These are phyloP conservation scores for Vanderwaltozyma polyspora DNA, from an alignment of 805 yeast genomes.

Conservation along the genomic window DNA sequence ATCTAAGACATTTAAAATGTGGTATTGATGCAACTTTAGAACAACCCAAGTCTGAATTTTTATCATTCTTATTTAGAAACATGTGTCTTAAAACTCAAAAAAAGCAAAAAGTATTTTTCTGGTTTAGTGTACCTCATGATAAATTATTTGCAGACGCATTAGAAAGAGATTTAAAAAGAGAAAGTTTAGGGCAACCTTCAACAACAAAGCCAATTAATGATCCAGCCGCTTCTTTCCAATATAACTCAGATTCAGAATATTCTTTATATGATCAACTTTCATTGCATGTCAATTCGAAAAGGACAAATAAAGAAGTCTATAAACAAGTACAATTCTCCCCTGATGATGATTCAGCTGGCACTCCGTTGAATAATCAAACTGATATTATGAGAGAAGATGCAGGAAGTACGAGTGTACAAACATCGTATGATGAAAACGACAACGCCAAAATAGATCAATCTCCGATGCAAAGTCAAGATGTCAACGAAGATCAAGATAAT, in stretches of 20 bases:
- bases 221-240: constrained; percentile 70
- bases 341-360: background rate
- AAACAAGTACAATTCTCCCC: background rate
- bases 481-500: background rate
- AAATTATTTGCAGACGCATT: constrained; percentile 84
- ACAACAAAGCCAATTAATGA: constrained; percentile 65
- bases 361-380: background rate
- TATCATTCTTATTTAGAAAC: constrained; percentile 74
- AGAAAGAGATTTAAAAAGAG: constrained; percentile 83
- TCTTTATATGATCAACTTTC: constrained; percentile 45
- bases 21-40: constrained; percentile 83
- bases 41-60: constrained; percentile 72
- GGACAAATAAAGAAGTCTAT: background rate
- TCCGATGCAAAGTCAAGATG: background rate
- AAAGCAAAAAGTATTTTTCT: constrained; percentile 91
- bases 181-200: constrained; percentile 44
- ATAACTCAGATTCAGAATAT: constrained; percentile 35
- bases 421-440: too few relatives aligned
- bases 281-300: constrained; percentile 1
- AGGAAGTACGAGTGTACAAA: too few relatives aligned
- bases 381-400: constrained; percentile 2
- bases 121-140: constrained; percentile 95
- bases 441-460: background rate
- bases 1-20: constrained; percentile 73
- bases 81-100: constrained; percentile 87